A percentile compares a stretch with the other conserved stretches of the same genome.
Evolutionary conservation across 768 basidiomycete genomes (phyloP).

Genomic region (Collybia sp.): DNA sequence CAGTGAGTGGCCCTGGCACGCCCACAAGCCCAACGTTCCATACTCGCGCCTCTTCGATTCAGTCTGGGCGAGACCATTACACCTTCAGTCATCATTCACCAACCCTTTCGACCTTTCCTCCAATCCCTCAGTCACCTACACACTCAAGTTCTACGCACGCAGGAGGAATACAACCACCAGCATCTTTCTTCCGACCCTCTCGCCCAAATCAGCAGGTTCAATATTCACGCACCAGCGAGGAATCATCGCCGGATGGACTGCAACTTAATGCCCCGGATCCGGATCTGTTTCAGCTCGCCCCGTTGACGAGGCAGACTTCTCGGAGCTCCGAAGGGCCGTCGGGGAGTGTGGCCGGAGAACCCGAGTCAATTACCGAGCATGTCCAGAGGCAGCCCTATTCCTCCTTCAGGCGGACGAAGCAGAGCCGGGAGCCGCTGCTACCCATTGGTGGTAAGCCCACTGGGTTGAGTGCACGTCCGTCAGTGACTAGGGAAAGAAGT

Average conservation of each 20-base stretch:
- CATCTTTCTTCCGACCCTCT: constrained; percentile 74
- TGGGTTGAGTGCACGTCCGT: constrained; percentile 19
- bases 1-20: constrained; percentile 1
- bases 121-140: constrained; percentile 12
- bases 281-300: constrained; percentile 35
- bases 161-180: constrained; percentile 71
- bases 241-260: constrained; percentile 23
- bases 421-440: constrained; percentile 70
- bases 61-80: not conserved
- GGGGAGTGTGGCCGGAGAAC: constrained; percentile 10
- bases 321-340: constrained; percentile 32
- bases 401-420: constrained; percentile 43
- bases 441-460: constrained; percentile 39
- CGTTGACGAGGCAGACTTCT: constrained; percentile 28
- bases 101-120: constrained; percentile 8
- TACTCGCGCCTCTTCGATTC: not conserved
- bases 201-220: constrained; percentile 45
- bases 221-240: constrained; percentile 36
- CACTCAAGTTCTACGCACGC: constrained; percentile 51
- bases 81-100: constrained; percentile 2
- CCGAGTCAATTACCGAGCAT: constrained; percentile 14
- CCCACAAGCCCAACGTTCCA: constrained; percentile 1
- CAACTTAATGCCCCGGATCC: constrained; percentile 7
- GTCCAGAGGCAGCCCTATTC: constrained; percentile 5
- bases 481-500: constrained; percentile 2